These are phyloP conservation scores for maize (Zea mays) DNA, from an alignment of 176 grass and related monocot genomes.

Conservation along the genomic window DNA sequence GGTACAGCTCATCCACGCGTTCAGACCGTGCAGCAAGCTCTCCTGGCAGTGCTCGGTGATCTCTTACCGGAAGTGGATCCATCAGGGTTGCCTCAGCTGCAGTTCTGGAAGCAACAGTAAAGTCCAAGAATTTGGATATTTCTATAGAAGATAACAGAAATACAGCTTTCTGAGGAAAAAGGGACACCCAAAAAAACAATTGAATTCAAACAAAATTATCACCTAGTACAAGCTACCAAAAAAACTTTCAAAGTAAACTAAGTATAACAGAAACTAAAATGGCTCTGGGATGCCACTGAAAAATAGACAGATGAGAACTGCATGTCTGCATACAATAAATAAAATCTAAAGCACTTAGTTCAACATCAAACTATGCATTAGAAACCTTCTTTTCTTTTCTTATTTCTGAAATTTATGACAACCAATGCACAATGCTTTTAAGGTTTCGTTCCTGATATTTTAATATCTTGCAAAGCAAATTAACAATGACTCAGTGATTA, in stretches of 20 bases:
- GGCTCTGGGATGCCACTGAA: neutral
- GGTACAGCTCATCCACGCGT: slow-evolving; percentile 49
- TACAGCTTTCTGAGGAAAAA: slow-evolving; percentile 6
- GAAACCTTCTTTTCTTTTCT: neutral
- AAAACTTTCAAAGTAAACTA: slow-evolving; percentile 17
- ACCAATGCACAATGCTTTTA: neutral
- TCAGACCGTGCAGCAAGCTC: slow-evolving; percentile 33
- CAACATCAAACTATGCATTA: neutral
- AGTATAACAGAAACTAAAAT: neutral
- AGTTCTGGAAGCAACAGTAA: slow-evolving; percentile 46
- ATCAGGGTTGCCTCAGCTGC: slow-evolving; percentile 9
- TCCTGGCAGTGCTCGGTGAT: slow-evolving; percentile 25
- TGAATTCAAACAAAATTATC: slow-evolving; percentile 11
- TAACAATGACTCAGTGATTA: neutral
- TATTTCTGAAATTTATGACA: neutral
- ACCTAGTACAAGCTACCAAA: neutral
- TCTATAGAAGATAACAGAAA: neutral
- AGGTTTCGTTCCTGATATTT: neutral
- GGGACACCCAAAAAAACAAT: neutral
- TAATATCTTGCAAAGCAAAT: neutral
- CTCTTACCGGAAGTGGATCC: slow-evolving; percentile 26
- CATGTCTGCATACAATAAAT: too few relatives aligned
- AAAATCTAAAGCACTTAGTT: neutral
- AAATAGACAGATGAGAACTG: neutral
- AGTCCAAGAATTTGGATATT: neutral